Evolutionary conservation across 352 stramenopile species (phyloP), one percentile per base, ranked within the genome.

Genomic region (Paralagenidium karlingii): DNA sequence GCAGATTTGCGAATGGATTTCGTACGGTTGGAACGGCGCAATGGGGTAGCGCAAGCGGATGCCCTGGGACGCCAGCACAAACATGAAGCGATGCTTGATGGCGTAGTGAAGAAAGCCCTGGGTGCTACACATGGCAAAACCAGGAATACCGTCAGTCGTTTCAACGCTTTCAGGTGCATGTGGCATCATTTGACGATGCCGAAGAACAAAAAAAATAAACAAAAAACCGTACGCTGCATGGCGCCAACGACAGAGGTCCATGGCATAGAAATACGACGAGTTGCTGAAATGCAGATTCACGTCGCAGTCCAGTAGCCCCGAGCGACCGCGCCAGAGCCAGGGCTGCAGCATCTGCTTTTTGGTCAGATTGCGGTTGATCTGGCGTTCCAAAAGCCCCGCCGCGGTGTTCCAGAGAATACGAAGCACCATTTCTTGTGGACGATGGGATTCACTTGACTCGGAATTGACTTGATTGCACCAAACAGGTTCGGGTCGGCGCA

Each of bases 201-300:
- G 13, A 20, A 7, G 22, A 8, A 7, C 3, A 7, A 22, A 38
- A 29, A n/a, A 13, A 16, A 15, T 5, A n/a, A 10, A 20, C 22
- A 22, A 33, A 16, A 13, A 33, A 2, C 63, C 62, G 44, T 60
- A 89, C 76, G 64, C 75, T 3, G 54, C 67, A 26, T 83, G 68
- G 41, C 88, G 69, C 79, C 79, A 93, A 12, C 79, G 76, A 22
- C 76, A 76, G 20, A 93, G 73, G 51, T 93, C 79, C 60, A 80
- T 87, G 47, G 58, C 74, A 63, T 78, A 90, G 30, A 90, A 48
- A 38, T 82, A 90, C 5, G 68, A 67, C 4, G 79, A 54, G 47
- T 93, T 93, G 65, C 90, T 93, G 6, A 90, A 50, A 43, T 93
- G 79, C 33, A 87, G n/a, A 38, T 93, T 93, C 46, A 90, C 45